Conservation (phyloP, 257 asterid genomes). For the Solanum ahanhuiri region DNA sequence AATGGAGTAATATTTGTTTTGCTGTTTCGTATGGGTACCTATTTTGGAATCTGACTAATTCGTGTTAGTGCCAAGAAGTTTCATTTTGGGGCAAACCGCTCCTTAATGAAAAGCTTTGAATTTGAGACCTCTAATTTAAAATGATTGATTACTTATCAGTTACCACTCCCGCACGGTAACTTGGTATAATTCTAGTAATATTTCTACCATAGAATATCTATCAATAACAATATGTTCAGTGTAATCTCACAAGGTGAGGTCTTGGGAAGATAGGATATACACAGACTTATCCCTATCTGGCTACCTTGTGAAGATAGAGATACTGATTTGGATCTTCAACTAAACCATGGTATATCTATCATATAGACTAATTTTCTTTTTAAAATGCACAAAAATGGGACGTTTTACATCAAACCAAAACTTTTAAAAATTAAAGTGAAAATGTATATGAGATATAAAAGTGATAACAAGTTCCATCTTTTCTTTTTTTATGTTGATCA, state of each 20-base stretch:
- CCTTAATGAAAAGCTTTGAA: neutral
- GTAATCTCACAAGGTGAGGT: too few species aligned
- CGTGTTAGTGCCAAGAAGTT: neutral
- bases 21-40: neutral
- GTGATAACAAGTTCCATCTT: neutral
- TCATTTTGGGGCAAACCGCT: neutral
- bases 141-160: too few species aligned
- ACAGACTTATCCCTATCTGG: neutral
- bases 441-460: neutral
- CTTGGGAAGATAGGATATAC: neutral
- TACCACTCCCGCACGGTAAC: too few species aligned
- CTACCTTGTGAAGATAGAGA: too few species aligned
- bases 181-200: too few species aligned
- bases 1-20: neutral
- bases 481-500: neutral
- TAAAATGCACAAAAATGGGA: neutral
- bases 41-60: neutral
- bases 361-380: neutral
- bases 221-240: too few species aligned
- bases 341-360: neutral
- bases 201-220: too few species aligned
- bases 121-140: neutral
- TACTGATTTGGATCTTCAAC: neutral
- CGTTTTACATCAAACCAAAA: neutral
- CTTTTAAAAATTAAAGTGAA: neutral